Evolutionary conservation across 2,329 filamentous ascomycete species (phyloP).

Genomic region (Diaporthe eres): DNA sequence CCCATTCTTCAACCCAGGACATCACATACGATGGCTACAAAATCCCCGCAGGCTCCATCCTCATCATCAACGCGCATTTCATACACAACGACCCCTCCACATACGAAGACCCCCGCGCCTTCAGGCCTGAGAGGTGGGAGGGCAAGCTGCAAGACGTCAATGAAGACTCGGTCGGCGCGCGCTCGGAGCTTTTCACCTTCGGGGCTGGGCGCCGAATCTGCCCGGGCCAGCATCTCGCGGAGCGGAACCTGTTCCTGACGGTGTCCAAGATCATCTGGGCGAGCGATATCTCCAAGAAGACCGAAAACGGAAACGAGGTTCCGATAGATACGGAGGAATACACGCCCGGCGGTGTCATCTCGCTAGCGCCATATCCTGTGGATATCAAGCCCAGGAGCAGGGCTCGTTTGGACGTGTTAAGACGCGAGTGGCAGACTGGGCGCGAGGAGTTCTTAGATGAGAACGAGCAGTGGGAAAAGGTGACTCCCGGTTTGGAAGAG

Average conservation of each 20-base stretch:
- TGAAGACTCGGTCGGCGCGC: background rate
- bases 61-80: conserved; percentile 2
- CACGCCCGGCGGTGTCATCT: background rate
- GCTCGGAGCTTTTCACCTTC: conserved; percentile 4
- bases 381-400: background rate
- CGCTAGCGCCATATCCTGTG: background rate
- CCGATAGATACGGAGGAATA: background rate
- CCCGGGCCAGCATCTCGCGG: conserved; percentile 4
- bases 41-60: background rate
- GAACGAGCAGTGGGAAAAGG: background rate
- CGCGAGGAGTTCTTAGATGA: background rate
- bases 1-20: background rate
- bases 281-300: background rate
- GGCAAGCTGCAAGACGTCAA: conserved; percentile 1
- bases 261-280: conserved; percentile 4
- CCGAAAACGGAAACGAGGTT: background rate
- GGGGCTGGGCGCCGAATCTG: background rate
- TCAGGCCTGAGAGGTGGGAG: conserved; percentile 3
- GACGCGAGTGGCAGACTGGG: background rate
- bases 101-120: background rate
- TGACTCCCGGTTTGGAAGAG: background rate
- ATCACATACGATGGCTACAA: conserved; percentile 1
- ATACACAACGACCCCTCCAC: background rate
- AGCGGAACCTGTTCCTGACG: conserved; percentile 3
- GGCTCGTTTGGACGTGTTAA: background rate